Percentiles rank a stretch among this genome's conserved stretches.
Conservation (phyloP, 805 yeast species). For the Scheffersomyces ergatensis region DNA sequence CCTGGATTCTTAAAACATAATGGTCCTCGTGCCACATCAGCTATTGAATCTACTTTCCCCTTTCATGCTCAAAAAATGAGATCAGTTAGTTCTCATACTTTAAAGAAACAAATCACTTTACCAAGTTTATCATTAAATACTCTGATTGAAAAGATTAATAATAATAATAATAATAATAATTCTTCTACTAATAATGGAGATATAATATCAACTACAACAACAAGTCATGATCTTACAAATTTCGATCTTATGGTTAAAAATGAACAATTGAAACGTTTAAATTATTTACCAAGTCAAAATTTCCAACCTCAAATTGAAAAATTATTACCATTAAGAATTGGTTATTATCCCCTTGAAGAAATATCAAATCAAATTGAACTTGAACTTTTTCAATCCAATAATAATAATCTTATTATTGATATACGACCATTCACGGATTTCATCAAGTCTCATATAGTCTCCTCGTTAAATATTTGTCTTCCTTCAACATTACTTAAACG, state of each 20-base stretch:
- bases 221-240: conserved; percentile 9
- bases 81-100: conserved; percentile 1
- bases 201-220: neutral
- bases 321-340: conserved; percentile 17
- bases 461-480: conserved; percentile 73
- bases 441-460: conserved; percentile 52
- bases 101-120: conserved; percentile 17
- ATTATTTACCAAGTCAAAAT: conserved; percentile 16
- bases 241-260: conserved; percentile 5
- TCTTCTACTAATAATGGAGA: neutral
- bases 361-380: neutral
- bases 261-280: conserved; percentile 22
- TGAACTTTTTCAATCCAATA: neutral
- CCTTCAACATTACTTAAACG: conserved; percentile 89
- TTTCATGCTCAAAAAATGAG: conserved; percentile 2
- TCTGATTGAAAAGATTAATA: conserved; percentile 12
- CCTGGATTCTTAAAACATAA: conserved; percentile 1
- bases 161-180: neutral
- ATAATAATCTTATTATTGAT: conserved; percentile 53
- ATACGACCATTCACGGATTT: conserved; percentile 79
- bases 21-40: conserved; percentile 13
- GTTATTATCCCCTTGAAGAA: conserved; percentile 12
- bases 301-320: conserved; percentile 18
- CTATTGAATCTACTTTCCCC: conserved; percentile 17
- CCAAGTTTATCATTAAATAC: conserved; percentile 15